Percentiles rank a stretch among this genome's conserved stretches.
Evolutionary conservation across 805 yeast species (phyloP).

Genomic region (Metschnikowia lachancei): DNA sequence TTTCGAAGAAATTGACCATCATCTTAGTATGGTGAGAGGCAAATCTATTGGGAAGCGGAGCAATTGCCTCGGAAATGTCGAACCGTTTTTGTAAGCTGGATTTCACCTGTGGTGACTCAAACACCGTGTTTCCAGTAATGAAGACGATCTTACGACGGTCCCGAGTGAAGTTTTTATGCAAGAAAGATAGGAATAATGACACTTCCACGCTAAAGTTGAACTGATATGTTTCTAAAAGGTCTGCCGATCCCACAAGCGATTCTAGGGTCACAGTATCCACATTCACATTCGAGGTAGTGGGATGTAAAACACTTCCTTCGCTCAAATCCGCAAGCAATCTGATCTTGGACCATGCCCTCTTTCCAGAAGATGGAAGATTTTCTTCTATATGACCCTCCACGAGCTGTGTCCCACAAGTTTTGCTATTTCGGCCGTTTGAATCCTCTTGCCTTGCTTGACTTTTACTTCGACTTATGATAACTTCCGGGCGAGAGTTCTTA

Average conservation of each 20-base stretch:
- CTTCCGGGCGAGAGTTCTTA: too few relatives aligned
- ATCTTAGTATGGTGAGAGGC: slow-evolving; percentile 66
- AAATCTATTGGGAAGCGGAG: slow-evolving; percentile 31
- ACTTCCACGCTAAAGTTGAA: slow-evolving; percentile 50
- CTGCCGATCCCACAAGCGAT: slow-evolving; percentile 31
- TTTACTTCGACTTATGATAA: too few relatives aligned
- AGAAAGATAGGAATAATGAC: slow-evolving; percentile 34
- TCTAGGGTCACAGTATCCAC: slow-evolving; percentile 23
- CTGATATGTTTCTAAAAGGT: slow-evolving; percentile 38
- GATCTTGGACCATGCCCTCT: slow-evolving; percentile 21
- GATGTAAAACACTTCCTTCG: slow-evolving; percentile 3
- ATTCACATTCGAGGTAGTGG: slow-evolving; percentile 21
- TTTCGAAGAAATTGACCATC: slow-evolving; percentile 55
- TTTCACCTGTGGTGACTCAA: not conserved
- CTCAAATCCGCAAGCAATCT: slow-evolving; percentile 30
- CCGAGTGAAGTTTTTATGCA: slow-evolving; percentile 26
- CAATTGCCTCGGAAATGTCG: slow-evolving; percentile 33
- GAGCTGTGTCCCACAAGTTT: too few relatives aligned
- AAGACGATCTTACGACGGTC: slow-evolving; percentile 26
- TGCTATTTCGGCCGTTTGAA: too few relatives aligned
- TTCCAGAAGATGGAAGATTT: not conserved
- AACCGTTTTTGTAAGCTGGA: slow-evolving; percentile 13
- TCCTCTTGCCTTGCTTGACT: too few relatives aligned
- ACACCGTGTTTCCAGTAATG: slow-evolving; percentile 28
- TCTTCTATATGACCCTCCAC: too few relatives aligned